Evolutionary conservation across 305 asterid species (phyloP), one percentile per base, ranked within the genome.

Genomic region (Fraxinus paxiana): DNA sequence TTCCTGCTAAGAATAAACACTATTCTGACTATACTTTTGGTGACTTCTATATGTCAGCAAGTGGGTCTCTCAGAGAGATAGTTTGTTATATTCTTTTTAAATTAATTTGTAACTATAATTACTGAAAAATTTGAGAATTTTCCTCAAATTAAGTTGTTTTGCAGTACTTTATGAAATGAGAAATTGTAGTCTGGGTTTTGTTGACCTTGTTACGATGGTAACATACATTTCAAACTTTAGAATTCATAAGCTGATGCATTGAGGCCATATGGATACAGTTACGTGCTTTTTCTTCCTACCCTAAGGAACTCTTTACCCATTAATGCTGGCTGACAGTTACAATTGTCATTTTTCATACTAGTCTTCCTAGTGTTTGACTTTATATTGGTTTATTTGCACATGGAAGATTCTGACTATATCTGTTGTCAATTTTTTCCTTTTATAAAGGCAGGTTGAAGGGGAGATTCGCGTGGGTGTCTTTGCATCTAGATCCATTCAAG

Each of bases 381-480:
- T 75, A 67, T 65, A 77, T 77, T 69, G 56, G 12, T 37, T 73
- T 65, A 4, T 12, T 28, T 38, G 71, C 46, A 33, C 26, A 67
- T 9, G 33, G 76, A 72, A 79, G 65, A 79, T 37, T 81, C 77
- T 84, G 71, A 65, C 75, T 24, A 10, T 76, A 77, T 63, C 43
- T 84, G 30, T 48, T 84, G 75, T 85, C 54, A 76, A 72, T 35
- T 54, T 61, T 80, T 81, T 65, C 74, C 65, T 51, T 78, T 82
- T 70, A 17, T 10, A 81, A 79, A 95, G 99, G 99, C 96, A 95
- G 85, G 97, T 93, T 54, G 98, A 95, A 72, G 92, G 92, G 83
- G 97, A 93, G 89, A 88, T 89, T 9, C 97, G 99, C 17, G 93
- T 95, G 74, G 99, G 99, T 31, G 93, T 95, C 80, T 95, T 95